Evolutionary conservation across 2,329 filamentous ascomycete species (phyloP).

Genomic region (Lachnellula arida): DNA sequence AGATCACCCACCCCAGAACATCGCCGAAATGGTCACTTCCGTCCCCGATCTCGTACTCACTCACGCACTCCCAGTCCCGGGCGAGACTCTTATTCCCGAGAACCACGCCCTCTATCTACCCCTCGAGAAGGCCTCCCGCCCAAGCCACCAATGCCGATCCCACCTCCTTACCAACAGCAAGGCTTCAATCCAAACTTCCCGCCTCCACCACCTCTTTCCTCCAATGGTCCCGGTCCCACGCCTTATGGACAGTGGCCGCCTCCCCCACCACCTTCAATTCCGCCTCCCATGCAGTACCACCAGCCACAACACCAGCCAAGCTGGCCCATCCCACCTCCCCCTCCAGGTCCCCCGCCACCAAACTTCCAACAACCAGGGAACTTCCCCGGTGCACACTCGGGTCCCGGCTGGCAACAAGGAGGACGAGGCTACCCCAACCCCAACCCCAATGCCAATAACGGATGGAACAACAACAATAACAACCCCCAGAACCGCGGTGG

Average conservation of each 20-base stretch:
- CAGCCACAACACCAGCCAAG: slow-evolving; percentile 8
- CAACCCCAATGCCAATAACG: slow-evolving; percentile 10
- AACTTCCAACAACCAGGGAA: slow-evolving; percentile 14
- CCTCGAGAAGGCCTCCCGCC: slow-evolving; percentile 11
- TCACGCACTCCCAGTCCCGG: slow-evolving; percentile 11
- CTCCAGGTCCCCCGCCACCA: not conserved
- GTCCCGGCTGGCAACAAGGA: slow-evolving; percentile 23
- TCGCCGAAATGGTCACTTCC: slow-evolving; percentile 5
- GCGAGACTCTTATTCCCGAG: slow-evolving; percentile 8
- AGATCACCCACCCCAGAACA: slow-evolving; percentile 24
- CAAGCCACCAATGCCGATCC: slow-evolving; percentile 7
- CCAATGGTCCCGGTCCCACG: slow-evolving; percentile 1
- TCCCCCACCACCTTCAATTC: slow-evolving; percentile 17
- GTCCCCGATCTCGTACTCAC: slow-evolving; percentile 13
- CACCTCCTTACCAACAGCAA: slow-evolving; percentile 17
- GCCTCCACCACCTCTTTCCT: slow-evolving; percentile 19
- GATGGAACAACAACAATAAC: not conserved
- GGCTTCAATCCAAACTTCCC: slow-evolving; percentile 25
- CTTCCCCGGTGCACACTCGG: not conserved
- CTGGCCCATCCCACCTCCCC: slow-evolving; percentile 24
- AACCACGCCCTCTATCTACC: slow-evolving; percentile 1
- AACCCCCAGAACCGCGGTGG: slow-evolving; percentile 10
- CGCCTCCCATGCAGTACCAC: slow-evolving; percentile 21
- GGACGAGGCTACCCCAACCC: slow-evolving; percentile 22
- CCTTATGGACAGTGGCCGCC: slow-evolving; percentile 9